These are phyloP conservation scores for Chondrostereum purpureum DNA, from an alignment of 1,284 basidiomycete genomes.

Conservation along the genomic window DNA sequence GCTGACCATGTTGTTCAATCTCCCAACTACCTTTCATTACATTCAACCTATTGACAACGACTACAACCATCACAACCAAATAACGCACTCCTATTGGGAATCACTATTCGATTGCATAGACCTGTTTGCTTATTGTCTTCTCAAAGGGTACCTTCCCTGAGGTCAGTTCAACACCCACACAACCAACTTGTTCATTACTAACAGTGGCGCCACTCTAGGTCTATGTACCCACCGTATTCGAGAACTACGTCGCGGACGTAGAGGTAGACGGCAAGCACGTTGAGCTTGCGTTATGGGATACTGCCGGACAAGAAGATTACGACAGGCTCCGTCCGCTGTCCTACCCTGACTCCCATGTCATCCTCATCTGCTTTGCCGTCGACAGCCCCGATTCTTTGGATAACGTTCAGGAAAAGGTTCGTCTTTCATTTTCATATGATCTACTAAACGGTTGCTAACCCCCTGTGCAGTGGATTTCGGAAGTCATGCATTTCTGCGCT, in stretches of 20 bases:
- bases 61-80: too few relatives aligned
- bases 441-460: slow-evolving; percentile 1
- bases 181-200: slow-evolving; percentile 13
- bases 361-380: slow-evolving; percentile 89
- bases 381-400: slow-evolving; percentile 89
- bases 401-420: slow-evolving; percentile 91
- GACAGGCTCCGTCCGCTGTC: slow-evolving; percentile 82
- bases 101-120: slow-evolving; percentile 67
- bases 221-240: slow-evolving; percentile 97
- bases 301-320: slow-evolving; percentile 85
- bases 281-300: slow-evolving; percentile 94
- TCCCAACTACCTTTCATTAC: too few relatives aligned
- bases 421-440: slow-evolving; percentile 20
- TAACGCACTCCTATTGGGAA: too few relatives aligned
- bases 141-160: slow-evolving; percentile 98
- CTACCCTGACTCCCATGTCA: slow-evolving; percentile 89
- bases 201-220: slow-evolving; percentile 54
- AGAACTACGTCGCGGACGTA: slow-evolving; percentile 93
- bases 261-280: slow-evolving; percentile 85
- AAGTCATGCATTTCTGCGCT: not conserved
- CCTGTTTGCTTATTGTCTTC: slow-evolving; percentile 90
- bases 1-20: too few relatives aligned
- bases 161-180: slow-evolving; percentile 45
- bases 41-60: too few relatives aligned
- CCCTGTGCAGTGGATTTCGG: not conserved